These are phyloP conservation scores for Teunomyces gatunensis DNA, from an alignment of 805 yeast species.

Conservation along the genomic window DNA sequence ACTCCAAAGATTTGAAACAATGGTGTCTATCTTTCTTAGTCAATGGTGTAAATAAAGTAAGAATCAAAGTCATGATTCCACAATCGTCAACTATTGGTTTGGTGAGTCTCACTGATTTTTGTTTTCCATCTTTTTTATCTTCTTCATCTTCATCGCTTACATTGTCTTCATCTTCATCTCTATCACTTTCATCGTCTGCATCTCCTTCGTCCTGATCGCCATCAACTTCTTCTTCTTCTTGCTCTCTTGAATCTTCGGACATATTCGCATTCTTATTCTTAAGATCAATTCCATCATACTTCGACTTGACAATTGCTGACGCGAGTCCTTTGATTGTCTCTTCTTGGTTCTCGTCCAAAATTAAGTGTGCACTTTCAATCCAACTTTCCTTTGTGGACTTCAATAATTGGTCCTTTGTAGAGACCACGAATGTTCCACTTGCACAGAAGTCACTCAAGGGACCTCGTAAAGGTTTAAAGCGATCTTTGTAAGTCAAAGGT, in stretches of 20 bases:
- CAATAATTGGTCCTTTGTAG: conserved; percentile 19
- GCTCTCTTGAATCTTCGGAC: conserved; percentile 4
- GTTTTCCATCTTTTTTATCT: no score
- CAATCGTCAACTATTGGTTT: conserved; percentile 68
- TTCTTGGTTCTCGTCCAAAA: conserved; percentile 14
- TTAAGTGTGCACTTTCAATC: conserved; percentile 17
- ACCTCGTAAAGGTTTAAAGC: no score
- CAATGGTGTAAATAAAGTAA: conserved; percentile 72
- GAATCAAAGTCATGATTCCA: conserved; percentile 70
- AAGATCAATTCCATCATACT: no score
- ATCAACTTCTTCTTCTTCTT: no score
- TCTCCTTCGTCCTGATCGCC: no score
- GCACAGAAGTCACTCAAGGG: no score
- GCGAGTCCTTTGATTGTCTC: conserved; percentile 11
- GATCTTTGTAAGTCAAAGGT: no score
- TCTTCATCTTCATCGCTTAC: no score
- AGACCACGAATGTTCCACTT: not conserved
- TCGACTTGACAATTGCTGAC: not conserved
- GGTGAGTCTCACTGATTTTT: conserved; percentile 8
- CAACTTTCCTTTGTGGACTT: conserved; percentile 16
- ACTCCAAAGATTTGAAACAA: conserved; percentile 61
- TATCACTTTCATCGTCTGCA: no score
- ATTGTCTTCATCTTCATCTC: no score
- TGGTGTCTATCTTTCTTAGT: conserved; percentile 58
- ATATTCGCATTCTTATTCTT: no score